Evolutionary conservation across 2,329 filamentous ascomycete species (phyloP), one percentile per base, ranked within the genome.

Genomic region (Botrytis tulipae): DNA sequence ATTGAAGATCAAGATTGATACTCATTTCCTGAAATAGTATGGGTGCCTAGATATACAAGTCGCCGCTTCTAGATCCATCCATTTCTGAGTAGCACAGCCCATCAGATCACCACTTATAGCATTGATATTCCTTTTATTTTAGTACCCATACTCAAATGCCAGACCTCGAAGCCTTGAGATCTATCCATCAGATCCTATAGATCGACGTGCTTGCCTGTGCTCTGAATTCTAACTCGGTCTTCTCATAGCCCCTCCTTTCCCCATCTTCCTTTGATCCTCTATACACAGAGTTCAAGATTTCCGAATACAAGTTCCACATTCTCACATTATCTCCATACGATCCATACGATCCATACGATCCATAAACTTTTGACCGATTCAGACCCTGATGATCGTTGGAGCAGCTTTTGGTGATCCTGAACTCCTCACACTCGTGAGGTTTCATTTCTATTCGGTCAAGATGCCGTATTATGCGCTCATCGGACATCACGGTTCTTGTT

Each of bases 11-110:
- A 68, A 42, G 25, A 42, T 40, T 16, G 32, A 66, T 57, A 14
- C n/a, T 16, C 35, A 42, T 68, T 67, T 68, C 48, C 46, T 68
- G 48, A 68, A 42, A 42, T 29, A 22, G 35, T 57, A 57, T 54
- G 35, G 54, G n/a, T 68, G 25, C 29, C 16, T 42, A 57, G 48
- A 54, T 42, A 68, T 42, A 68, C 35, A 51, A 54, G 48, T 57
- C 51, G 20, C 35, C 48, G 29, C 35, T 57, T 32, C 46, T 37
- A 57, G 25, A 68, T 68, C 65, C 18, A 29, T 40, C n/a, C 48
- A 22, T 68, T 2, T 18, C 25, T 20, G 29, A 57, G 40, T 57
- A 42, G 35, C 48, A 68, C 18, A 57, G 48, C 65, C 65, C 35
- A 32, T 29, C 35, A 68, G 25, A 14, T 54, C 35, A n/a, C 48